Conservation (phyloP, 192 early-diverging fungal genomes). For the Phycomyces blakesleeanus region DNA sequence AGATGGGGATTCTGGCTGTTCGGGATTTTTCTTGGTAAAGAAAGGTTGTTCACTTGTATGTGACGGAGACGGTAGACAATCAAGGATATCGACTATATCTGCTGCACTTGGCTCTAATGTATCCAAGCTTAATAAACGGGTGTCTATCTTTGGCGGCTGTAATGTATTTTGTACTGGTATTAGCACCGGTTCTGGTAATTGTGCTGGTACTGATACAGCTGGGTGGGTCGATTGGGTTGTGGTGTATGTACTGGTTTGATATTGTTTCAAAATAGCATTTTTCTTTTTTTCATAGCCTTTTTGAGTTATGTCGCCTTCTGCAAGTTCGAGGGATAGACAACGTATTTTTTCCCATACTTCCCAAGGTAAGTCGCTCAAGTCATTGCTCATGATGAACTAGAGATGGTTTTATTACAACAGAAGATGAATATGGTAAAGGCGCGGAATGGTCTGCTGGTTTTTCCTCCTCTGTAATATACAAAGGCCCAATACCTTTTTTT, state of each 20-base stretch:
- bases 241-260: background rate
- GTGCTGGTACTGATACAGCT: no score
- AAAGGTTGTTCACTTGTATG: background rate
- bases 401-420: no score
- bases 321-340: constrained; percentile 41
- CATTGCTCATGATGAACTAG: no score
- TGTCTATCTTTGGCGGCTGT: background rate
- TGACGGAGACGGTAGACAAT: constrained; percentile 18
- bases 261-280: constrained; percentile 6
- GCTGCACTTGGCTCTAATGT: constrained; percentile 16
- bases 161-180: background rate
- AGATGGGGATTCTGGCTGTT: no score
- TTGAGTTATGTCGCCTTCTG: constrained; percentile 68
- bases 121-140: background rate
- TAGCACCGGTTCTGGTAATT: constrained; percentile 34
- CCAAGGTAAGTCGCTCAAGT: constrained; percentile 9
- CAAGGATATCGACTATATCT: constrained; percentile 18
- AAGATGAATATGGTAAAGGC: no score
- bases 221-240: no score
- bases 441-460: no score
- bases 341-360: constrained; percentile 21
- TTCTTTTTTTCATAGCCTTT: constrained; percentile 69
- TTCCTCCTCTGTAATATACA: no score
- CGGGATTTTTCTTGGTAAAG: no score
- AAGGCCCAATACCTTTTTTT: no score